Evolutionary conservation across 108 stramenopile species (phyloP).

Genomic region (Discostella pseudostelligera): DNA sequence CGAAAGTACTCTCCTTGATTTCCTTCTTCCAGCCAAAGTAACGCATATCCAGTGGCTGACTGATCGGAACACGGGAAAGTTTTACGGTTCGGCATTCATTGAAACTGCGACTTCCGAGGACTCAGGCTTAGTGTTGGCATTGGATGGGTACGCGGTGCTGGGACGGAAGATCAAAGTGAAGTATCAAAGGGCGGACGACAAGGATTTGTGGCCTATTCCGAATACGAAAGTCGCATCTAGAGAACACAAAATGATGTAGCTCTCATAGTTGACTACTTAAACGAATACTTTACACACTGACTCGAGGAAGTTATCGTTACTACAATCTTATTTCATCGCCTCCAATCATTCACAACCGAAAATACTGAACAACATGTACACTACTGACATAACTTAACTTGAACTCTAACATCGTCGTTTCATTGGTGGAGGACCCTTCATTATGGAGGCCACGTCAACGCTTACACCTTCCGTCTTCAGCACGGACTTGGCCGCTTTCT

Average conservation of each 20-base stretch:
- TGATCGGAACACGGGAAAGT: conserved; percentile 82
- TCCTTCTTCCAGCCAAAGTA: conserved; percentile 61
- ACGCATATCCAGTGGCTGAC: conserved; percentile 91
- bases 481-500: conserved; percentile 58
- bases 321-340: too few species aligned
- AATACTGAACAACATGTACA: too few species aligned
- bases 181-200: conserved; percentile 79
- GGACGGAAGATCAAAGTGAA: conserved; percentile 89
- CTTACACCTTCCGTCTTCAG: conserved; percentile 13
- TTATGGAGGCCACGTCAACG: conserved; percentile 34
- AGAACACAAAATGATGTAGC: too few species aligned
- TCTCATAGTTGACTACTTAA: too few species aligned
- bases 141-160: conserved; percentile 66
- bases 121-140: conserved; percentile 65
- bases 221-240: conserved; percentile 17
- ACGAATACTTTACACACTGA: too few species aligned
- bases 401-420: too few species aligned
- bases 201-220: conserved; percentile 78
- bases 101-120: conserved; percentile 79
- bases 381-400: too few species aligned
- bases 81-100: conserved; percentile 85
- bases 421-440: conserved; percentile 23
- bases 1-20: conserved; percentile 56
- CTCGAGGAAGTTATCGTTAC: too few species aligned
- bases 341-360: too few species aligned